Evolutionary conservation across 805 yeast genomes (phyloP).

Genomic region (Ogataea saltuana): DNA sequence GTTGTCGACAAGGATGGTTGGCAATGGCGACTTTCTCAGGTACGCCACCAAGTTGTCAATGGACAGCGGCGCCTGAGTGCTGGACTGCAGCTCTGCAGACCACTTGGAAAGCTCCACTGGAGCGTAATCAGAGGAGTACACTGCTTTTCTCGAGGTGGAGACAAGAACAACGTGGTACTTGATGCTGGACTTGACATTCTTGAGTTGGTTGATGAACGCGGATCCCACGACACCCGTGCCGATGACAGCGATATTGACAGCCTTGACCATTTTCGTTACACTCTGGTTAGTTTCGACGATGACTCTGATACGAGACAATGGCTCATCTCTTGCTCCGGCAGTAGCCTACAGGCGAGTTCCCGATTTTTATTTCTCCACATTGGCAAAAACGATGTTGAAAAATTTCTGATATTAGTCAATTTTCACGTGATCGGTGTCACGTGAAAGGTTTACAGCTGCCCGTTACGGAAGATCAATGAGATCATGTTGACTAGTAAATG

Average conservation of each 20-base stretch:
- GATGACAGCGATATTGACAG: conserved; percentile 69
- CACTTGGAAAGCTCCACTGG: conserved; percentile 69
- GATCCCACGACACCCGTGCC: conserved; percentile 97
- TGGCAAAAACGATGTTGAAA: too few relatives aligned
- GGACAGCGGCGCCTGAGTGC: conserved; percentile 51
- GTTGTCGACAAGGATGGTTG: conserved; percentile 89
- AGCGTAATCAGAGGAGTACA: conserved; percentile 65
- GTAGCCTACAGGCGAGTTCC: too few relatives aligned
- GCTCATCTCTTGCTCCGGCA: too few relatives aligned
- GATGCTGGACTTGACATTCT: conserved; percentile 56
- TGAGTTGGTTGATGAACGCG: conserved; percentile 82
- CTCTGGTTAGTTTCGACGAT: too few relatives aligned
- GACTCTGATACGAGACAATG: too few relatives aligned
- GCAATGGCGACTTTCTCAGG: conserved; percentile 65
- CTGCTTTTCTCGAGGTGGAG: conserved; percentile 71
- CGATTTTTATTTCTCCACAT: too few relatives aligned
- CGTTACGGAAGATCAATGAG: too few relatives aligned
- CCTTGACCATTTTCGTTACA: conserved; percentile 45
- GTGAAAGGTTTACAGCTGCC: too few relatives aligned
- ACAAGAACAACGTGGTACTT: conserved; percentile 76
- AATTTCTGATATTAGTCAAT: too few relatives aligned
- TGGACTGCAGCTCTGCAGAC: conserved; percentile 47
- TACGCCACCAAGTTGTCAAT: conserved; percentile 60
- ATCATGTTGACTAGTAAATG: conserved; percentile 30
- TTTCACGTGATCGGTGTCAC: too few relatives aligned